Percentiles rank a stretch among this genome's conserved stretches.
Evolutionary conservation across 257 asterid species (phyloP).

Genomic region (Anisodus tanguticus): DNA sequence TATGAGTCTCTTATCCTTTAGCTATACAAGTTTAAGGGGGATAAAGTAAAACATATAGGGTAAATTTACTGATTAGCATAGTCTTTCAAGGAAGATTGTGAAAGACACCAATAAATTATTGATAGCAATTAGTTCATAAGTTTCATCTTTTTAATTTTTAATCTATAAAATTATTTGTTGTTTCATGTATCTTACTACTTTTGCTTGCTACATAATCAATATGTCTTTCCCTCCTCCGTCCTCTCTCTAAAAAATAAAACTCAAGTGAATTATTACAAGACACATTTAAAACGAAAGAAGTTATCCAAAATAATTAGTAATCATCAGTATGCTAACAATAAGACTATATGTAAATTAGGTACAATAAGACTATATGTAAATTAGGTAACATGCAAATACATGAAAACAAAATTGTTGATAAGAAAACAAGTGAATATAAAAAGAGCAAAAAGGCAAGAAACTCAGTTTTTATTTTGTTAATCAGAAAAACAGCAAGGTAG

Average conservation of each 20-base stretch:
- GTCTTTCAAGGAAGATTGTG: no score
- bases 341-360: background rate
- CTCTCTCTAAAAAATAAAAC: background rate
- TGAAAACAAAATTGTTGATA: background rate
- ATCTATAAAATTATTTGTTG: background rate
- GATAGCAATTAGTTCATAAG: background rate
- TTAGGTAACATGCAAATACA: background rate
- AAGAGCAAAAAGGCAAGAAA: background rate
- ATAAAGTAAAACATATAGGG: no score
- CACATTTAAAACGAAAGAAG: background rate
- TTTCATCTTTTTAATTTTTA: background rate
- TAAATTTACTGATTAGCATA: no score
- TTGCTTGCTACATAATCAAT: background rate
- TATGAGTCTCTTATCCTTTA: background rate
- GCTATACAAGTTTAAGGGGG: no score
- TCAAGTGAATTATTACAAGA: background rate
- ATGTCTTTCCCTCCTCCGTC: background rate
- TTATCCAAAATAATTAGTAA: background rate
- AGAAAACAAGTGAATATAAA: background rate
- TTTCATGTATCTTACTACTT: background rate
- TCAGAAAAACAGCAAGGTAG: conserved; percentile 4
- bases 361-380: background rate
- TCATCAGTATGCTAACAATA: background rate
- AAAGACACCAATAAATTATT: no score
- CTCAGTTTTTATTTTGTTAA: background rate